Conservation (phyloP, 352 stramenopile genomes). For the Elongisporangium senticosum region DNA sequence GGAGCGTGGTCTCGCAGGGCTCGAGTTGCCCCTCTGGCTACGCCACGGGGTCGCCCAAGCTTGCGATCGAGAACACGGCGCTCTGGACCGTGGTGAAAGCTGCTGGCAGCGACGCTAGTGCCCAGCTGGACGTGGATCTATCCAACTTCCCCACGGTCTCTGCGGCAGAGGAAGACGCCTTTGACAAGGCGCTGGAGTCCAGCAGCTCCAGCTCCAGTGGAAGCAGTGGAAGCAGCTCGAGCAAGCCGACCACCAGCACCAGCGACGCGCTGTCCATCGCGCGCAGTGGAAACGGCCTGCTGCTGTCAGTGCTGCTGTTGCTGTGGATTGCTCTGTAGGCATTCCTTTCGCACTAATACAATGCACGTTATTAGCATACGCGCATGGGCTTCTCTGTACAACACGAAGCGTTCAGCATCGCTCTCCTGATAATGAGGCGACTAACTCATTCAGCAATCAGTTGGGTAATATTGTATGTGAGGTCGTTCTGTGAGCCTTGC, state of each 20-base stretch:
- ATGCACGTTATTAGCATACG: no score
- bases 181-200: conserved; percentile 21
- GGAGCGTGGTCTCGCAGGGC: conserved; percentile 42
- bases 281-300: background rate
- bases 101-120: conserved; percentile 21
- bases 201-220: conserved; percentile 9
- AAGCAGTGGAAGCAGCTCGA: background rate
- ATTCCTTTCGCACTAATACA: background rate
- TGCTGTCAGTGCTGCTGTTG: background rate
- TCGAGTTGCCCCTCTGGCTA: conserved; percentile 37
- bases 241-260: background rate
- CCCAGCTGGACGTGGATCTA: conserved; percentile 46
- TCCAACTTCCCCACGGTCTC: conserved; percentile 39
- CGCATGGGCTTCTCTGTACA: no score
- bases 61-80: conserved; percentile 49
- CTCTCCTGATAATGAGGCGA: no score
- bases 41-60: conserved; percentile 18
- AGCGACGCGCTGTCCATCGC: background rate
- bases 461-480: no score
- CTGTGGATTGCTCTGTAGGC: background rate
- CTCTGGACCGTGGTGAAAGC: conserved; percentile 25
- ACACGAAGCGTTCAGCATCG: no score
- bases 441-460: no score
- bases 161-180: conserved; percentile 32
- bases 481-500: no score